Evolutionary conservation across 208 protist genomes (phyloP).

Genomic region (Blechomonas ayalai): DNA sequence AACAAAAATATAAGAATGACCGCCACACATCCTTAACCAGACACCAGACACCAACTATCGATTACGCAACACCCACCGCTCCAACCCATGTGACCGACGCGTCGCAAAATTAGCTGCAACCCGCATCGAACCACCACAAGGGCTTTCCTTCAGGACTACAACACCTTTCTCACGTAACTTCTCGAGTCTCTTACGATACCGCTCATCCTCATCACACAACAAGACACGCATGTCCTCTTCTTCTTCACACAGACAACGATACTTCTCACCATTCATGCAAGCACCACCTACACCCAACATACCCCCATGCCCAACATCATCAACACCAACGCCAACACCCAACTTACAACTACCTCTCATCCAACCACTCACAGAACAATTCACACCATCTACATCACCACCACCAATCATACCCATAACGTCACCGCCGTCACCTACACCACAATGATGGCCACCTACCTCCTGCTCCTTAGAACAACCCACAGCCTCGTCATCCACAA

Average conservation of each 20-base stretch:
- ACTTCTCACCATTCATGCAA: too few relatives aligned
- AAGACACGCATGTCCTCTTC: slow-evolving; percentile 37
- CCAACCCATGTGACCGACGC: slow-evolving; percentile 5
- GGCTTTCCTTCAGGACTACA: slow-evolving; percentile 1
- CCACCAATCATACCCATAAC: background rate
- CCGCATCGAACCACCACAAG: background rate
- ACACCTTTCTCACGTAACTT: slow-evolving; percentile 5
- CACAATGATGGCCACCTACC: background rate
- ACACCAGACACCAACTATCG: slow-evolving; percentile 5
- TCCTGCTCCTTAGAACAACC: background rate
- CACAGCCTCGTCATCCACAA: slow-evolving; percentile 3
- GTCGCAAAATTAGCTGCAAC: background rate
- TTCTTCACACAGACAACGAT: slow-evolving; percentile 3
- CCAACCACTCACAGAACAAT: background rate
- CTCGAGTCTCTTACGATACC: background rate
- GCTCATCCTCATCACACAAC: slow-evolving; percentile 6
- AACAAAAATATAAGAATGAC: slow-evolving; percentile 5
- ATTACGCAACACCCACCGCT: slow-evolving; percentile 41
- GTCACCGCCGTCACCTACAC: background rate
- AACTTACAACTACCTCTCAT: background rate
- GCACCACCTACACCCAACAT: too few relatives aligned
- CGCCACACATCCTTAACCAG: slow-evolving; percentile 5
- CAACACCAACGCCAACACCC: too few relatives aligned
- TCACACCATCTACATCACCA: background rate
- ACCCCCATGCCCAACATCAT: too few relatives aligned